Percentiles rank a stretch among this genome's conserved stretches.
These are phyloP conservation scores for Flaveria bidentis DNA, from an alignment of 129 eudicot genomes.

Conservation along the genomic window DNA sequence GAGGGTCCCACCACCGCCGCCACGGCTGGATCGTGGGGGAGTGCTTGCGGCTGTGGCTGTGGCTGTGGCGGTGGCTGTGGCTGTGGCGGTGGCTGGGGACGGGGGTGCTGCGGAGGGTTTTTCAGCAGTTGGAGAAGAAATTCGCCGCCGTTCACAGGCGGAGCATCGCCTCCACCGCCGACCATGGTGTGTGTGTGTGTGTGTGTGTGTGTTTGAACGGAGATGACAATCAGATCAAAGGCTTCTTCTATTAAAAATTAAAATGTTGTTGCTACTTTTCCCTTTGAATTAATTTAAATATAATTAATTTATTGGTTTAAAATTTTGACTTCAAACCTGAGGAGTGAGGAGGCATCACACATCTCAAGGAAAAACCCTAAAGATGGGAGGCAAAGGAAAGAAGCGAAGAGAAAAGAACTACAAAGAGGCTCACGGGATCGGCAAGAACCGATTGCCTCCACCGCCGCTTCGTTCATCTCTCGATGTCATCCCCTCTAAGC, in stretches of 20 bases:
- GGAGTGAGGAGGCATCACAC: too few species aligned
- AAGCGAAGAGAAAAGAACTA: constrained; percentile 94
- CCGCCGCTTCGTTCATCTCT: constrained; percentile 79
- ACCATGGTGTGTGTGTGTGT: constrained; percentile 37
- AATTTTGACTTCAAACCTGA: too few species aligned
- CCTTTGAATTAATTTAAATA: too few species aligned
- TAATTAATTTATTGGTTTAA: too few species aligned
- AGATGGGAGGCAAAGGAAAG: constrained; percentile 86
- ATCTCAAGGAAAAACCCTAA: background rate
- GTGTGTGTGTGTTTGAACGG: too few species aligned
- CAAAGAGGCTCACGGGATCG: constrained; percentile 80
- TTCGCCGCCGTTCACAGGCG: constrained; percentile 60
- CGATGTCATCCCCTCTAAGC: constrained; percentile 82
- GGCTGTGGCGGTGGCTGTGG: constrained; percentile 29
- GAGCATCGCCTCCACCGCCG: constrained; percentile 62
- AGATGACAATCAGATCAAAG: too few species aligned
- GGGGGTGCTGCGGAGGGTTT: constrained; percentile 53
- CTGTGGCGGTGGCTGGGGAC: constrained; percentile 26
- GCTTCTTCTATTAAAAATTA: too few species aligned
- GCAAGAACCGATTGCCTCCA: constrained; percentile 67
- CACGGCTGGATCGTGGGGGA: constrained; percentile 77
- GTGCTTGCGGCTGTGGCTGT: constrained; percentile 32
- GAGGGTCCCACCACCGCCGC: constrained; percentile 66
- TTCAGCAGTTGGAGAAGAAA: constrained; percentile 75
- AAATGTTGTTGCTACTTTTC: too few species aligned